These are phyloP conservation scores for Biancaea sappan DNA, from an alignment of 306 rosid genomes.

Conservation along the genomic window DNA sequence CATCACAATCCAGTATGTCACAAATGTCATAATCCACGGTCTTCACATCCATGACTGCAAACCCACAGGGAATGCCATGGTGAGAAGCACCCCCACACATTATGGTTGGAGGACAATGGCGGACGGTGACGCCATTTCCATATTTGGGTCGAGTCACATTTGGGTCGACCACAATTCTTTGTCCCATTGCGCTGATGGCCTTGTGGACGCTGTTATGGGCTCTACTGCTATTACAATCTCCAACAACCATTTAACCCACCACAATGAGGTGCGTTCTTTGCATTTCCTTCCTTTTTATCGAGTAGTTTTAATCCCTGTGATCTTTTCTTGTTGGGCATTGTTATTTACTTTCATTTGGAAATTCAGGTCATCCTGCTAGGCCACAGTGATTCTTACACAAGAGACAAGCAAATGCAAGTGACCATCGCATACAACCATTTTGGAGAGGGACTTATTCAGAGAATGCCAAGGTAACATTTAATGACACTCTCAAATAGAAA, in stretches of 20 bases:
- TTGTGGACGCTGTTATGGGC: constrained; percentile 96
- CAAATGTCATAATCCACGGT: constrained; percentile 87
- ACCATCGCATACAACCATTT: constrained; percentile 98
- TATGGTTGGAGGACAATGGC: constrained; percentile 98
- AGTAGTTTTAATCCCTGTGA: not conserved
- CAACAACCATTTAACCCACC: constrained; percentile 98
- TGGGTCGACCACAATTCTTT: constrained; percentile 97
- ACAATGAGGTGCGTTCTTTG: constrained; percentile 74
- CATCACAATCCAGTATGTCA: constrained; percentile 83
- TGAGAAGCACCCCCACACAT: constrained; percentile 87
- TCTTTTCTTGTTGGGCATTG: not conserved
- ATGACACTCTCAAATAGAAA: constrained; percentile 26
- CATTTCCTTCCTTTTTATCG: not conserved
- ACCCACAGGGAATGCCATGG: constrained; percentile 98
- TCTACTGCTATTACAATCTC: constrained; percentile 93
- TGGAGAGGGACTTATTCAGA: constrained; percentile 97
- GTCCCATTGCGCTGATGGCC: constrained; percentile 96
- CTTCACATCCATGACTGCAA: constrained; percentile 89
- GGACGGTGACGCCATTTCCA: constrained; percentile 92
- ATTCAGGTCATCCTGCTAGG: constrained; percentile 94
- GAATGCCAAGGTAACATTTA: constrained; percentile 90
- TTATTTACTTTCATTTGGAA: constrained; percentile 26
- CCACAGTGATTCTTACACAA: constrained; percentile 88
- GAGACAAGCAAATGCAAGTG: constrained; percentile 96
- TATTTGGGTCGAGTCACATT: constrained; percentile 89